Evolutionary conservation across 2,329 filamentous ascomycete species (phyloP), one percentile per base, ranked within the genome.

Genomic region (Phyllosticta citriasiana): DNA sequence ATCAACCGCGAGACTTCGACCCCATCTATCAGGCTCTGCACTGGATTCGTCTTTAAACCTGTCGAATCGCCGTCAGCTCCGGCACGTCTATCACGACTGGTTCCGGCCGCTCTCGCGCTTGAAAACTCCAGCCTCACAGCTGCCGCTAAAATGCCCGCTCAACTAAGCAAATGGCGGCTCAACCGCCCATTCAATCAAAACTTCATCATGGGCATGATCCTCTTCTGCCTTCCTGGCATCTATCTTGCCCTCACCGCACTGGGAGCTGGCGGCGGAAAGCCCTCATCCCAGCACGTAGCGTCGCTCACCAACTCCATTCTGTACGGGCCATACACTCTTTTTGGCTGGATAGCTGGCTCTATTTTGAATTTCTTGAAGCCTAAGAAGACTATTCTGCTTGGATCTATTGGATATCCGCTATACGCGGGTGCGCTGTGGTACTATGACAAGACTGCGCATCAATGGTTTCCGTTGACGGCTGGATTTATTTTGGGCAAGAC

Each of bases 401-500:
- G 64, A 3, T 62, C 62, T 2, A 25, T 66, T 10, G 64, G 65
- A 12, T 67, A 67, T 35, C 65, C 66, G 10, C 53, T 67, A 1
- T 67, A 67, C 55, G 63, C 65, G 3, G 65, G 64, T 8, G 62
- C 60, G 2, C 62, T 67, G 5, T 67, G 66, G 66, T 67, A 67
- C 40, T 66, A 62, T 55, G 66, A 67, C 40, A 55, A 62, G 52
- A 35, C 51, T 10, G 66, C 65, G 6, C 51, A 66, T 57, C 51
- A 54, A 7, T 66, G 64, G 64, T 67, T 67, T 47, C 62, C 64
- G 3, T 63, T 55, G 53, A 26, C 30, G 2, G 22, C 22, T 10
- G 53, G 25, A n/a, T 55, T 55, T 12, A 55, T 55, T 30, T 7
- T 55, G 25, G 53, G 27, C 7, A 4, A 30, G 27, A 30, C 27